Conservation (phyloP, 768 basidiomycete genomes). For the Clavulina sp. region DNA sequence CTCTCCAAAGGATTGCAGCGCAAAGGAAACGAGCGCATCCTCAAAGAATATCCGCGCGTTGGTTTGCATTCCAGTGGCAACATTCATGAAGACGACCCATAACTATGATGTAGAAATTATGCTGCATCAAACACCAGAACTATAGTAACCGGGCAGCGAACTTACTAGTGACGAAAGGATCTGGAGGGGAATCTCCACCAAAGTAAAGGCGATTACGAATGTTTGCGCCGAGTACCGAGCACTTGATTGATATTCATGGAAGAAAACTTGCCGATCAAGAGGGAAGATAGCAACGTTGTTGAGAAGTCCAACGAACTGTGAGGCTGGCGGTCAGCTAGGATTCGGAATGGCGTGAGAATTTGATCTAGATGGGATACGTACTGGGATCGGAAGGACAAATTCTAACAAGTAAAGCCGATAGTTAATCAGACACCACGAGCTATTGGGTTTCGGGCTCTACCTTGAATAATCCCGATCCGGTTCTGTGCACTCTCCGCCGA, state of each 20-base stretch:
- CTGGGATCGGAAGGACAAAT: background rate
- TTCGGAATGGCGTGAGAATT: too few relatives aligned
- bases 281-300: conserved; percentile 26
- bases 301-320: conserved; percentile 14
- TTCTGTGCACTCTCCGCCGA: conserved; percentile 11
- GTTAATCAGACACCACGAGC: background rate
- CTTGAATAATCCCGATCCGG: conserved; percentile 13
- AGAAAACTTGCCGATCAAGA: conserved; percentile 25
- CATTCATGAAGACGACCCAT: conserved; percentile 17
- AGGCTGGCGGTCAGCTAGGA: background rate
- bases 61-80: conserved; percentile 20
- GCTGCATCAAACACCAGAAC: background rate
- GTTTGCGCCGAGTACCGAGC: conserved; percentile 25
- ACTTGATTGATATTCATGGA: conserved; percentile 25
- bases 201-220: conserved; percentile 22
- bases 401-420: too few relatives aligned
- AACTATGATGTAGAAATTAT: conserved; percentile 11
- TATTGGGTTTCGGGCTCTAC: too few relatives aligned
- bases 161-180: conserved; percentile 18
- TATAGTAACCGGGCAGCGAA: conserved; percentile 2
- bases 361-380: too few relatives aligned
- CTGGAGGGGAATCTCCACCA: conserved; percentile 21
- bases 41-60: conserved; percentile 21
- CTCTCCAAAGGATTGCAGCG: conserved; percentile 19
- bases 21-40: conserved; percentile 19